Conservation (phyloP, 345 rosid species). For the Raphanus raphanistrum region DNA sequence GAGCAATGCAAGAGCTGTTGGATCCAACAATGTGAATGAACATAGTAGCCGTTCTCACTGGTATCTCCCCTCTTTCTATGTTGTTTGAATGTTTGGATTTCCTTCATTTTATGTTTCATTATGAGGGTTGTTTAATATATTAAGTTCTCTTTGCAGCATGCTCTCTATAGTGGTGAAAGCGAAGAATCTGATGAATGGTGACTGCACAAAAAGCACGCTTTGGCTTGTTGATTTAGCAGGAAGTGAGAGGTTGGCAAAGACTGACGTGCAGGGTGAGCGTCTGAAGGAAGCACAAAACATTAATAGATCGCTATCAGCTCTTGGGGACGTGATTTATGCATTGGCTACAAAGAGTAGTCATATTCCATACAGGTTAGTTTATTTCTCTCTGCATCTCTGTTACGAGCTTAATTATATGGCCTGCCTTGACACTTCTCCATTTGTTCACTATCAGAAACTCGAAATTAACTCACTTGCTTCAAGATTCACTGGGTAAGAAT, state of each 20-base stretch:
- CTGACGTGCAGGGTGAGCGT: slow-evolving; percentile 88
- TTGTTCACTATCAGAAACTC: slow-evolving; percentile 70
- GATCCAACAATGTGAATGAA: slow-evolving; percentile 94
- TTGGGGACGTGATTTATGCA: slow-evolving; percentile 91
- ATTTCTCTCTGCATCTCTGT: not conserved
- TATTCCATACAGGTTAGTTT: slow-evolving; percentile 76
- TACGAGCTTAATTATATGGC: not conserved
- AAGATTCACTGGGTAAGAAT: slow-evolving; percentile 84
- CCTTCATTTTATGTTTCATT: not conserved
- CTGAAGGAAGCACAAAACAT: slow-evolving; percentile 97
- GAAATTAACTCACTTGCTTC: slow-evolving; percentile 90
- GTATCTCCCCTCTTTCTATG: slow-evolving; percentile 40
- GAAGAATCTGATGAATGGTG: slow-evolving; percentile 76
- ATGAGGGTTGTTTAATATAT: not conserved
- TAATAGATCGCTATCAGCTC: slow-evolving; percentile 90
- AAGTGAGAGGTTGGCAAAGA: slow-evolving; percentile 93
- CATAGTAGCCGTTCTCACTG: slow-evolving; percentile 99
- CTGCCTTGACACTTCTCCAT: slow-evolving; percentile 28
- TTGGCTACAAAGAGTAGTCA: slow-evolving; percentile 85
- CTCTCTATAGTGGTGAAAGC: slow-evolving; percentile 86
- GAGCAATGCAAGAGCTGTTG: slow-evolving; percentile 93
- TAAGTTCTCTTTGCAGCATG: slow-evolving; percentile 60
- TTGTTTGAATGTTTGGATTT: slow-evolving; percentile 19
- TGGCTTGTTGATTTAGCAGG: slow-evolving; percentile 99
- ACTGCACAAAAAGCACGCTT: slow-evolving; percentile 93